phyloP scores from a whole-genome alignment of 83 land plant species.

The Picea abies region DNA sequence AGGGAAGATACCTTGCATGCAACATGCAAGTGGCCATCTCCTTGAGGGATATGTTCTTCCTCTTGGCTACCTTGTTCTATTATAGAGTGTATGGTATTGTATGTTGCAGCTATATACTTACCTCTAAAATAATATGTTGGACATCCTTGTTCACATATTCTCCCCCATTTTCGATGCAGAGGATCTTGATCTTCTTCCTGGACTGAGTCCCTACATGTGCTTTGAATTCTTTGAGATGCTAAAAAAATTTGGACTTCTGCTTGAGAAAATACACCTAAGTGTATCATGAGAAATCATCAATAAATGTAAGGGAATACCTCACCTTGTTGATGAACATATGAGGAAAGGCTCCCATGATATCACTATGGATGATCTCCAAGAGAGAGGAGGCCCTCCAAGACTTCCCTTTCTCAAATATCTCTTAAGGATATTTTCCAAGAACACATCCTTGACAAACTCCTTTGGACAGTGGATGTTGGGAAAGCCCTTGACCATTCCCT shows the following conservation, averaged over 20 bases:
- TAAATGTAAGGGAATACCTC: background rate
- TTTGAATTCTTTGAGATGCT: background rate
- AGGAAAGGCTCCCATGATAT: background rate
- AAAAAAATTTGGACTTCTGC: background rate
- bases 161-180: background rate
- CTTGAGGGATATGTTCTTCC: background rate
- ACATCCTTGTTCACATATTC: background rate
- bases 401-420: background rate
- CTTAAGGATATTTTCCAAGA: background rate
- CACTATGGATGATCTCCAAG: background rate
- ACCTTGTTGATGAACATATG: background rate
- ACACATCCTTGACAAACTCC: background rate
- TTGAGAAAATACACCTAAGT: background rate
- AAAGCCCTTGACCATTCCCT: too few relatives aligned
- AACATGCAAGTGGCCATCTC: background rate
- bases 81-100: background rate
- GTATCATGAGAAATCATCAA: background rate
- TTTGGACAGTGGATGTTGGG: background rate
- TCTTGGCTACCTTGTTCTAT: background rate
- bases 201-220: too few relatives aligned
- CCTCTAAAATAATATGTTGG: background rate
- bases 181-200: background rate
- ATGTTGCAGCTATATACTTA: background rate
- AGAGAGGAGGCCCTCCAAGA: background rate
- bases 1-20: background rate